phyloP scores from a whole-genome alignment of 192 early-diverging fungal species.

The Gonapodya sp. region DNA sequence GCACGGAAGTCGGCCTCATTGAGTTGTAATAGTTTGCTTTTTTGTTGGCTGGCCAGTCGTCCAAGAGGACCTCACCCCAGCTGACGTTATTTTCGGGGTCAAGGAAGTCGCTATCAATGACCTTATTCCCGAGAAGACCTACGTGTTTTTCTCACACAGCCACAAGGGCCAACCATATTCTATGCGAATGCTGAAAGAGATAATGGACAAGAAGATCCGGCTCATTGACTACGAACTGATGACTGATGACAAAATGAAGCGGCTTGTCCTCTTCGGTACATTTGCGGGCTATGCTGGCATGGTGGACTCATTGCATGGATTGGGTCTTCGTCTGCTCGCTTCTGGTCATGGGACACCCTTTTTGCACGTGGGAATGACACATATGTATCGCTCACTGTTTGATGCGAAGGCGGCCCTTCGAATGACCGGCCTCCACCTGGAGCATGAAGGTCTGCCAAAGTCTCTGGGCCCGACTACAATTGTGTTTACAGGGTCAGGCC shows the following conservation, averaged over 20 bases:
- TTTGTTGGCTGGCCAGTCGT: conserved; percentile 64
- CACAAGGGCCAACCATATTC: conserved; percentile 95
- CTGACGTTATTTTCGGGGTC: conserved; percentile 90
- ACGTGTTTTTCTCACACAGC: conserved; percentile 92
- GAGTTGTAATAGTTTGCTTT: background rate
- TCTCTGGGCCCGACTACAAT: conserved; percentile 84
- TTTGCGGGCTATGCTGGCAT: conserved; percentile 90
- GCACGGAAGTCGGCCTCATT: background rate
- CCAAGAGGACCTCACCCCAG: conserved; percentile 73
- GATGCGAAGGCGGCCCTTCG: conserved; percentile 48
- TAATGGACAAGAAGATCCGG: conserved; percentile 85
- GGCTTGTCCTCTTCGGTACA: conserved; percentile 84
- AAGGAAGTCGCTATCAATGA: conserved; percentile 85
- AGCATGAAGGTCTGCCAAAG: conserved; percentile 75
- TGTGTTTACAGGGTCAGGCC: conserved; percentile 82
- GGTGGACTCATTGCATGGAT: conserved; percentile 83
- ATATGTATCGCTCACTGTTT: conserved; percentile 48
- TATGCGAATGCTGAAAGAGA: conserved; percentile 77
- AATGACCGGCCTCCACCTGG: background rate
- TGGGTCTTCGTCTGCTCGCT: conserved; percentile 84
- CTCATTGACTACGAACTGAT: conserved; percentile 96
- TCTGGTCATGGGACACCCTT: conserved; percentile 93
- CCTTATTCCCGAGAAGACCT: conserved; percentile 80
- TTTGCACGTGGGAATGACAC: conserved; percentile 25
- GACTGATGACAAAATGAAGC: conserved; percentile 57